phyloP scores from a whole-genome alignment of 1,284 basidiomycete genomes.

The Cryptococcus sp. region DNA sequence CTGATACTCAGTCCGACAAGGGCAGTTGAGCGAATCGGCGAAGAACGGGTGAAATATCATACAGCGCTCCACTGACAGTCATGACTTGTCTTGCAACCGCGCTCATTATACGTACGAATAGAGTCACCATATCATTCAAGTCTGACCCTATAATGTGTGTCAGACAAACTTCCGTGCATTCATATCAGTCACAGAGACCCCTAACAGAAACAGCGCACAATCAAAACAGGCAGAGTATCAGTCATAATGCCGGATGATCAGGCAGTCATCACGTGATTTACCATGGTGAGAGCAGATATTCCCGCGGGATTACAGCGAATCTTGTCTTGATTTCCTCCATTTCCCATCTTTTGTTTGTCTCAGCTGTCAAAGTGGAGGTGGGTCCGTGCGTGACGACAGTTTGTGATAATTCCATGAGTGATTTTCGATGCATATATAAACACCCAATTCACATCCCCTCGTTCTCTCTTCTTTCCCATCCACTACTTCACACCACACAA shows the following conservation, averaged over 20 bases:
- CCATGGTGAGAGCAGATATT: neutral
- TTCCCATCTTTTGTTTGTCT: constrained; percentile 1
- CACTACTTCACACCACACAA: constrained; percentile 6
- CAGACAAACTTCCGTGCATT: too few relatives aligned
- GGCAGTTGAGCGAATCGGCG: too few relatives aligned
- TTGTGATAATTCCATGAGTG: neutral
- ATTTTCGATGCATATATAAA: neutral
- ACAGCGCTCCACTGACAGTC: too few relatives aligned
- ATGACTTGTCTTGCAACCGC: too few relatives aligned
- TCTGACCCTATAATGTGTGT: too few relatives aligned
- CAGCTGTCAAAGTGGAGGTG: constrained; percentile 3
- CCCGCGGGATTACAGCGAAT: constrained; percentile 5
- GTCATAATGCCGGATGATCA: neutral
- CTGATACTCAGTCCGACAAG: too few relatives aligned
- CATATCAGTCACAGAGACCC: too few relatives aligned
- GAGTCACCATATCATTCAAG: too few relatives aligned
- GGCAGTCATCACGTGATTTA: constrained; percentile 8
- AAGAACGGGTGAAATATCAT: too few relatives aligned
- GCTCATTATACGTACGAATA: too few relatives aligned
- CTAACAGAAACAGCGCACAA: too few relatives aligned
- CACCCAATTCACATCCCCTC: neutral
- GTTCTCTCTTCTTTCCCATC: neutral
- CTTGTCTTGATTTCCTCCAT: constrained; percentile 2
- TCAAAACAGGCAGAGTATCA: too few relatives aligned
- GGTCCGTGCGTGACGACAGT: neutral